Base-by-base conservation (phyloP, 768 basidiomycete species). In the Lentinula boryana region DNA sequence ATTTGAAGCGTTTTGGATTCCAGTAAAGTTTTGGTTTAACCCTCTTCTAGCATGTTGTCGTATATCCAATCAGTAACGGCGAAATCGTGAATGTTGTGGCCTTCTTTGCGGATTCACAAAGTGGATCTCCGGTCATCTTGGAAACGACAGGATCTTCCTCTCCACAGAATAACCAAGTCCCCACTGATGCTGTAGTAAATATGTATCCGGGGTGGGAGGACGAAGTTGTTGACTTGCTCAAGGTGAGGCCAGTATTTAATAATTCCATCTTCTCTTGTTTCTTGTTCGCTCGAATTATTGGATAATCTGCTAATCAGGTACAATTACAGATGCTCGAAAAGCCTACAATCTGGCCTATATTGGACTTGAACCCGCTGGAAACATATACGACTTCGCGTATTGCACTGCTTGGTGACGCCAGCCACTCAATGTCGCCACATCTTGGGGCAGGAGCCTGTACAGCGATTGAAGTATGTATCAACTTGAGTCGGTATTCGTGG, bases 21-120 rank as follows among this genome's bases (percentile, higher is more conserved):
- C 27, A 27, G 3, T 27, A 27, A 27, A 27, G 27, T 27, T 27
- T 27, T 27, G 27, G 27, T 27, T 27, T 27, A 4, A 57, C 68
- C 63, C 7, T 51, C 23, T 51, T 51, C 5, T 38, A 82, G 82
- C 71, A 74, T 41, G 54, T 79, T 1, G 69, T 78, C 4, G 67
- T 68, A 2, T 81, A 76, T 62, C 78, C 78, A 2, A 69, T 79
- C 46, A 69, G 71, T 2, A 68, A 70, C 41, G 75, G 78, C 4
- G 62, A 66, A 5, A 33, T 74, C 7, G 54, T 80, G 38, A 80
- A 79, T 27, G 59, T 76, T 16, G 74, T 63, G 5, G 76, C 71
- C 8, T 69, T 72, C 21, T 52, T 68, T 8, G 66, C 64, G 1
- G 67, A 76, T 40, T 68, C 71, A 15, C 64, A 60, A 10, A 66